Conservation (phyloP, 2,329 filamentous ascomycete species). For the Verticillium alfalfae region DNA sequence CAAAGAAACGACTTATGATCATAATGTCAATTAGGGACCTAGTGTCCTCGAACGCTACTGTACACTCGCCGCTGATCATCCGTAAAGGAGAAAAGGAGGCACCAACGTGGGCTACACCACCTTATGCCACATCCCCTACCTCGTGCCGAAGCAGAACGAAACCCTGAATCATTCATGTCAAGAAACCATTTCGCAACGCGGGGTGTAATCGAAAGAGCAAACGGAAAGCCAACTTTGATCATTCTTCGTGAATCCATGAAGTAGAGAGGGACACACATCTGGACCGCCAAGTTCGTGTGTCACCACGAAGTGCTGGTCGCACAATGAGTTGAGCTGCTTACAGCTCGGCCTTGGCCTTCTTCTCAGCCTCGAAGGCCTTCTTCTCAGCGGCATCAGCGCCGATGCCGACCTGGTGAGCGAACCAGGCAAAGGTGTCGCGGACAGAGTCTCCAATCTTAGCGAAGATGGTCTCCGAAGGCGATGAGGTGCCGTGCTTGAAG, state of each 20-base stretch:
- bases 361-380: conserved; percentile 32
- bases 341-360: conserved; percentile 42
- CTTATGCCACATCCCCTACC: not conserved
- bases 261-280: not conserved
- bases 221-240: conserved; percentile 9
- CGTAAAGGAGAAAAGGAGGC: not conserved
- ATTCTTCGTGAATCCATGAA: conserved; percentile 9
- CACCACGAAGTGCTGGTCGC: not conserved
- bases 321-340: conserved; percentile 20
- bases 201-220: conserved; percentile 2
- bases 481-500: conserved; percentile 69
- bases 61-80: not conserved
- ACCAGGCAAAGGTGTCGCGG: conserved; percentile 45
- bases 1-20: not conserved
- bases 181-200: not conserved
- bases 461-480: conserved; percentile 59
- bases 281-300: not conserved
- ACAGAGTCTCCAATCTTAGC: conserved; percentile 54
- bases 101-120: not conserved
- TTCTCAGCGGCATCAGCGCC: conserved; percentile 41
- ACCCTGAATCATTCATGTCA: not conserved
- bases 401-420: conserved; percentile 39
- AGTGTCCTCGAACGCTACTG: not conserved
- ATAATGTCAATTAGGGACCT: not conserved
- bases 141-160: not conserved